phyloP scores from a whole-genome alignment of 495 filamentous ascomycete species.

The Penicillium paxilli region DNA sequence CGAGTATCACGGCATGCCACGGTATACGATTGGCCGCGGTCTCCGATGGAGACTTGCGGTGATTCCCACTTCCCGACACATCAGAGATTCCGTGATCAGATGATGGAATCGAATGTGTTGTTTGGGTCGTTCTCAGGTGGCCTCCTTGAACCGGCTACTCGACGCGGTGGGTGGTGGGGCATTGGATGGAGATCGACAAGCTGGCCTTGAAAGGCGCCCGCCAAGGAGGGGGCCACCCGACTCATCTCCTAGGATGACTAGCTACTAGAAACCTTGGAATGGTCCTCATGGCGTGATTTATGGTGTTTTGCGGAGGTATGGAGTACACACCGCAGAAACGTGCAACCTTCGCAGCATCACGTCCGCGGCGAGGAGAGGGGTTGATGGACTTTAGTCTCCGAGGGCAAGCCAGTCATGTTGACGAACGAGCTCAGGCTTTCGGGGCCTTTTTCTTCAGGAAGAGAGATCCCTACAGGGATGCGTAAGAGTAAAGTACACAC shows the following conservation, averaged over 20 bases:
- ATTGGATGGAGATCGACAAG: slow-evolving; percentile 4
- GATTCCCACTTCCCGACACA: slow-evolving; percentile 1
- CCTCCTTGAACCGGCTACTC: slow-evolving; percentile 12
- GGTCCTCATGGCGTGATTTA: slow-evolving; percentile 1
- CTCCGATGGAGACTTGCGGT: slow-evolving; percentile 6
- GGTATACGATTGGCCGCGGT: slow-evolving; percentile 16
- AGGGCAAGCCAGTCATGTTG: not conserved
- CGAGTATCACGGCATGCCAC: slow-evolving; percentile 15
- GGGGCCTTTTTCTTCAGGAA: slow-evolving; percentile 3
- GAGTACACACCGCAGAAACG: not conserved
- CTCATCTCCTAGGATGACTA: too few relatives aligned
- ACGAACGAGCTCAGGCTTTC: not conserved
- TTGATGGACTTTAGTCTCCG: too few relatives aligned
- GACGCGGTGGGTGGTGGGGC: slow-evolving; percentile 4
- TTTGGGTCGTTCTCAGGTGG: not conserved
- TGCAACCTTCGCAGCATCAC: not conserved
- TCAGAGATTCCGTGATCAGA: slow-evolving; percentile 1
- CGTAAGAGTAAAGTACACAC: not conserved
- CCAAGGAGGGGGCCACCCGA: slow-evolving; percentile 3
- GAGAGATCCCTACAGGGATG: not conserved
- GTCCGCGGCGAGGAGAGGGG: too few relatives aligned
- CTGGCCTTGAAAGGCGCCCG: not conserved
- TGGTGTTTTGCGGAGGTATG: too few relatives aligned
- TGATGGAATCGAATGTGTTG: not conserved
- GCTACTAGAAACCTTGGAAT: not conserved